phyloP scores from a whole-genome alignment of 1,139 yeast genomes.

The Pichia sp. region DNA sequence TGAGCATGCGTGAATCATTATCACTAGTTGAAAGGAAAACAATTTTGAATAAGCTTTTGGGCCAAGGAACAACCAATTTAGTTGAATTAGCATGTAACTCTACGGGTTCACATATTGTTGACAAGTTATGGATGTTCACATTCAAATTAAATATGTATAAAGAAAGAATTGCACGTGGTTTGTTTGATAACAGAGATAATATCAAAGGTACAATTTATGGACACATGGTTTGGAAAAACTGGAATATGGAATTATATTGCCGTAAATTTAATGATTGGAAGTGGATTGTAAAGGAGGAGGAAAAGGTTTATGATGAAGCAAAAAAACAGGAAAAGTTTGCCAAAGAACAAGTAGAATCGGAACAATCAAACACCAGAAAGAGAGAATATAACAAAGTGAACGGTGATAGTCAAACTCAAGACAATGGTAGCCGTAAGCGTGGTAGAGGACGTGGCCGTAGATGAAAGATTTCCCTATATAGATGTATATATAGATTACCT shows the following conservation, averaged over 20 bases:
- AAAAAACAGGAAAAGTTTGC: conserved; percentile 11
- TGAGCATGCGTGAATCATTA: conserved; percentile 40
- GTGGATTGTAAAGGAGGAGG: conserved; percentile 62
- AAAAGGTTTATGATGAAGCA: conserved; percentile 34
- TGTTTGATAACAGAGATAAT: conserved; percentile 52
- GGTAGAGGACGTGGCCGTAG: conserved; percentile 6
- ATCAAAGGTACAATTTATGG: conserved; percentile 87
- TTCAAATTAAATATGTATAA: conserved; percentile 74
- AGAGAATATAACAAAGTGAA: background rate
- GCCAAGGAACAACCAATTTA: conserved; percentile 30
- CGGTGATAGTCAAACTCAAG: background rate
- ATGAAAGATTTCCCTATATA: background rate
- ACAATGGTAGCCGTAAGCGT: background rate
- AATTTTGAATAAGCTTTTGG: conserved; percentile 54
- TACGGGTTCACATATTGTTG: conserved; percentile 88
- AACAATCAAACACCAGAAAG: conserved; percentile 7
- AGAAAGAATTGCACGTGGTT: conserved; percentile 73
- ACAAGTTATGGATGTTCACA: conserved; percentile 75
- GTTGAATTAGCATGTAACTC: conserved; percentile 73
- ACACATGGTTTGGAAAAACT: conserved; percentile 88
- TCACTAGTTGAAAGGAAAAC: conserved; percentile 57
- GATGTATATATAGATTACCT: background rate
- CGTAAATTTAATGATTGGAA: conserved; percentile 85
- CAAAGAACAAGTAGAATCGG: background rate
- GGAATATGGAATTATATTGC: conserved; percentile 73